These are phyloP conservation scores for Scalesia atractyloides DNA, from an alignment of 129 eudicot species.

Conservation along the genomic window DNA sequence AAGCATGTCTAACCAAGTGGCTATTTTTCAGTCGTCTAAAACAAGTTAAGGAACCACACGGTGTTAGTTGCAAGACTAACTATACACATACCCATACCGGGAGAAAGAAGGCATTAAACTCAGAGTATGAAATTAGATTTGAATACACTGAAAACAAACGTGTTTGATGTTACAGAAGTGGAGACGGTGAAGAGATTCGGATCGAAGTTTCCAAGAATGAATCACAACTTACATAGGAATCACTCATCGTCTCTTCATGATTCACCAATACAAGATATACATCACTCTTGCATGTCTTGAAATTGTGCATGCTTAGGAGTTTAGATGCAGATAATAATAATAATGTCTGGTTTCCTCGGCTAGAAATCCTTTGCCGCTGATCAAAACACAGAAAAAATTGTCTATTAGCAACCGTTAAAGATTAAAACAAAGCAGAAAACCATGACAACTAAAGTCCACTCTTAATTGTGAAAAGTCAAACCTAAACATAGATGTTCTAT, in stretches of 20 bases:
- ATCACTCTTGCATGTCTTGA: conserved; percentile 5
- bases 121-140: neutral
- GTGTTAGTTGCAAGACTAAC: neutral
- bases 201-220: conserved; percentile 10
- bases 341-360: neutral
- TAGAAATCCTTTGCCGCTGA: conserved; percentile 37
- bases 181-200: conserved; percentile 1
- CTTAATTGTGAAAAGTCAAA: conserved; percentile 14
- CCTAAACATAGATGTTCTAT: neutral
- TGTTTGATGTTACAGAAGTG: conserved; percentile 21
- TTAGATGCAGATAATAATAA: neutral
- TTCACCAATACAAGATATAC: conserved; percentile 8
- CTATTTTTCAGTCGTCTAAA: no score
- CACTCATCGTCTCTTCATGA: conserved; percentile 8
- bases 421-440: neutral
- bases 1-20: neutral
- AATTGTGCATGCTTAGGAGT: conserved; percentile 7
- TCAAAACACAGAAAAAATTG: conserved; percentile 3
- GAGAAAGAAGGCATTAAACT: neutral
- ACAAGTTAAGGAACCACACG: neutral
- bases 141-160: neutral
- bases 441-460: neutral
- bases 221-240: neutral
- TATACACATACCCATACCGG: neutral
- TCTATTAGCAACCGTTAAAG: conserved; percentile 2